Conservation (phyloP, 2,329 filamentous ascomycete species). For the Ceratocystis variospora region DNA sequence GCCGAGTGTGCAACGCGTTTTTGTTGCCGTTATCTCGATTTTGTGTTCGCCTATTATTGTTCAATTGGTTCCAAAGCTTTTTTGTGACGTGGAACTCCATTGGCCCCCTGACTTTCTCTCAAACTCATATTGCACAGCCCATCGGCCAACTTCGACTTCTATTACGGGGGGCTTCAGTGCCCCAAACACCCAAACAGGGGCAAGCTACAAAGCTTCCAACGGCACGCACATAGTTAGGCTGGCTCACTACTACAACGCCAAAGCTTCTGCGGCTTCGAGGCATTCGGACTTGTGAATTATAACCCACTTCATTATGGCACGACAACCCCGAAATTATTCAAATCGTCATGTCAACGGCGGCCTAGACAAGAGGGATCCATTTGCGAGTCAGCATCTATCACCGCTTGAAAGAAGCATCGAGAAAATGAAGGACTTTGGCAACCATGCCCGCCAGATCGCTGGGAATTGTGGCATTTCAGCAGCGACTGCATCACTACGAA, state of each 20-base stretch:
- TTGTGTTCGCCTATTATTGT: background rate
- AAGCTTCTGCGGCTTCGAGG: background rate
- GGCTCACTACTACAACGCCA: background rate
- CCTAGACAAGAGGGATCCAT: conserved; percentile 21
- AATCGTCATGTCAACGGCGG: conserved; percentile 14
- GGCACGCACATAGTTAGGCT: background rate
- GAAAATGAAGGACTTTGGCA: background rate
- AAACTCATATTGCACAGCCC: background rate
- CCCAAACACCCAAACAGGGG: background rate
- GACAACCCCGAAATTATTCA: background rate
- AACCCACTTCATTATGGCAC: conserved; percentile 5
- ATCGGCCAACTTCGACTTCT: background rate
- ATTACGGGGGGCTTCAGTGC: background rate
- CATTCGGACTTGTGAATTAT: background rate
- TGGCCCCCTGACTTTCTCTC: background rate
- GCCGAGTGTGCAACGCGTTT: background rate
- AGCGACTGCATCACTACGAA: conserved; percentile 1
- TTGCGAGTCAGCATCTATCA: conserved; percentile 22
- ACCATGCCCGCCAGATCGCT: background rate
- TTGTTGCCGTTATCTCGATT: background rate
- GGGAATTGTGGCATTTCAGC: background rate
- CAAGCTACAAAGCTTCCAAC: background rate
- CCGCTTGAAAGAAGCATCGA: conserved; percentile 25
- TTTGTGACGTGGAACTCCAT: background rate
- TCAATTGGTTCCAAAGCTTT: background rate